These are phyloP conservation scores for Santalum album DNA, from an alignment of 164 flowering plant species.

Conservation along the genomic window DNA sequence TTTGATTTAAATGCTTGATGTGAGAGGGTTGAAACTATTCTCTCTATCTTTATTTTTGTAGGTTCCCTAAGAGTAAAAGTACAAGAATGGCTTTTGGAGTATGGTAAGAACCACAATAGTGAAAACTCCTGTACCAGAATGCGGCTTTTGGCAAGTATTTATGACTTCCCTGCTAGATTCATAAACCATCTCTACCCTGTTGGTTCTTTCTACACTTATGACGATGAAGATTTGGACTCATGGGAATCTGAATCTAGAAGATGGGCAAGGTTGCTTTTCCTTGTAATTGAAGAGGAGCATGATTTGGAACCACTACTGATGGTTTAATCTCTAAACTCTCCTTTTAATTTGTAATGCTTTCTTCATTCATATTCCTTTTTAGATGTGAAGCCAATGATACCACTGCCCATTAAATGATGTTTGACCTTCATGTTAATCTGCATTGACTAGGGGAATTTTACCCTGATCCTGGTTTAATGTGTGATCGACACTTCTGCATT, in stretches of 20 bases:
- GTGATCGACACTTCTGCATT: neutral
- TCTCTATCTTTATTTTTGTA: constrained; percentile 11
- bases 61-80: constrained; percentile 52
- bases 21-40: neutral
- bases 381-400: too few relatives aligned
- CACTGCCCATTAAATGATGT: too few relatives aligned
- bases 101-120: constrained; percentile 14
- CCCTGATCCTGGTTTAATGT: neutral
- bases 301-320: constrained; percentile 36
- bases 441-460: neutral
- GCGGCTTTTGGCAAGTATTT: constrained; percentile 29
- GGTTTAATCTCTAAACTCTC: constrained; percentile 24
- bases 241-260: constrained; percentile 62
- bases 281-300: constrained; percentile 37
- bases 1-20: neutral
- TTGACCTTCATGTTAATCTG: too few relatives aligned
- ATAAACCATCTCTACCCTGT: constrained; percentile 9
- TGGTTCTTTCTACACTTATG: constrained; percentile 28
- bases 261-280: constrained; percentile 82
- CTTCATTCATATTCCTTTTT: neutral
- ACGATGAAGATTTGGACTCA: constrained; percentile 75
- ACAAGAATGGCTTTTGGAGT: constrained; percentile 53
- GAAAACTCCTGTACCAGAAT: constrained; percentile 13
- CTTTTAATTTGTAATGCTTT: neutral
- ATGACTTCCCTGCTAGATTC: constrained; percentile 47